Evolutionary conservation across 768 basidiomycete genomes (phyloP), one percentile per base, ranked within the genome.

Genomic region (Russula abietina): DNA sequence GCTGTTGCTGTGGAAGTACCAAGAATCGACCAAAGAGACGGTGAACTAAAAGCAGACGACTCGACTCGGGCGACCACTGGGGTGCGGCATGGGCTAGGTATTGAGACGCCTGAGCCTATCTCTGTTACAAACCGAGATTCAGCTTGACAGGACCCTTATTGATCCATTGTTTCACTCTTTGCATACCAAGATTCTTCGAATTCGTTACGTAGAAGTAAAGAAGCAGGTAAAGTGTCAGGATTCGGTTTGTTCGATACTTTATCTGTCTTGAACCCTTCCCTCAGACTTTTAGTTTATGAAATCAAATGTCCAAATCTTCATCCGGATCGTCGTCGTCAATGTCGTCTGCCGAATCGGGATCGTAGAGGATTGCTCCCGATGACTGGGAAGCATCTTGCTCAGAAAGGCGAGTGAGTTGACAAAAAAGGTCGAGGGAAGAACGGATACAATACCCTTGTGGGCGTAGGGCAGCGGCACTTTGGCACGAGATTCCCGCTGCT

Each of bases 281-380:
- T 46, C 45, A 22, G 45, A 22, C 45, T 46, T 62, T 17, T 43
- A 51, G 10, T 26, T 45, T 45, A 46, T 33, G 32, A 46, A 54
- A 46, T 65, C 73, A 93, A 61, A 94, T 89, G 69, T 96, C 91
- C 63, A 96, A 76, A 74, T 96, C 93, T 71, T 96, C 94, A 68
- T 97, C 94, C 24, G 94, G 94, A 77, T 97, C 94, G 59, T 96
- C 94, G 59, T 95, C 94, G 70, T 97, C 94, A 55, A 95, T 83
- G 67, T 97, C 94, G 70, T 97, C 94, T 30, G 89, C 93, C 30
- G 91, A 92, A 71, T 95, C 94, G 10, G 94, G 93, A 68, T 94
- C 91, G 66, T 96, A 97, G 64, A 87, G 78, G 59, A 97, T 95
- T 1, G 82, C 79, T 11, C 78, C 71, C n/a, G 65, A 48, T 17